Conservation (phyloP, 176 grass and related monocot species). For the Secale cereale region DNA sequence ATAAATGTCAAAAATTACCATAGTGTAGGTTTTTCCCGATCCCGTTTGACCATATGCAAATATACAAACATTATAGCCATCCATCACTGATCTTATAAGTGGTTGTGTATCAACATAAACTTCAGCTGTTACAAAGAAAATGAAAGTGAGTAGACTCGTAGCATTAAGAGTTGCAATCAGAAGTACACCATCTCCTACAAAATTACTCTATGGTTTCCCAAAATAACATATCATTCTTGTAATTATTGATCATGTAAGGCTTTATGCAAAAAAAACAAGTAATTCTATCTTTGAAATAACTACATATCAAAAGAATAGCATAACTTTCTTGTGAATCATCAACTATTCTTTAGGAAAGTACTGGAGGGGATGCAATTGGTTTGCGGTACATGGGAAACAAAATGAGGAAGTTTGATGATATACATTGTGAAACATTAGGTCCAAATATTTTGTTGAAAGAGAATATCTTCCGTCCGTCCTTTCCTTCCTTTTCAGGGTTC, state of each 20-base stretch:
- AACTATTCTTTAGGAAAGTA: not conserved
- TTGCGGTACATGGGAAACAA: conserved; percentile 21
- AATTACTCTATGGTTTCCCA: not conserved
- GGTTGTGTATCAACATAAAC: conserved; percentile 71
- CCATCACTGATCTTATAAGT: conserved; percentile 82
- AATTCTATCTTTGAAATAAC: not conserved
- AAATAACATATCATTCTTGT: not conserved
- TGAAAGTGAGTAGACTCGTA: not conserved
- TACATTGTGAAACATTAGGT: conserved; percentile 62
- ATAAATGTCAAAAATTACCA: conserved; percentile 43
- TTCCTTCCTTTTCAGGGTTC: conserved; percentile 70
- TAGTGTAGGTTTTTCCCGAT: conserved; percentile 88
- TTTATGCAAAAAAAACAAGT: not conserved
- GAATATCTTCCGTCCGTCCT: conserved; percentile 67
- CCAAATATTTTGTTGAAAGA: conserved; percentile 85
- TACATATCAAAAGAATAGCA: not conserved
- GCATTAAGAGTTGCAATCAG: not conserved
- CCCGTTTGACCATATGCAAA: conserved; percentile 95
- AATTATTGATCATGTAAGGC: not conserved
- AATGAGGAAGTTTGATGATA: not conserved
- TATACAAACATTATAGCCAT: conserved; percentile 87
- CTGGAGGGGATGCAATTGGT: not conserved
- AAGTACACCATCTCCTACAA: too few relatives aligned
- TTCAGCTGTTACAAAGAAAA: conserved; percentile 55
- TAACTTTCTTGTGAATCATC: not conserved